Conservation (phyloP, 306 rosid species). For the Vigna mungo region DNA sequence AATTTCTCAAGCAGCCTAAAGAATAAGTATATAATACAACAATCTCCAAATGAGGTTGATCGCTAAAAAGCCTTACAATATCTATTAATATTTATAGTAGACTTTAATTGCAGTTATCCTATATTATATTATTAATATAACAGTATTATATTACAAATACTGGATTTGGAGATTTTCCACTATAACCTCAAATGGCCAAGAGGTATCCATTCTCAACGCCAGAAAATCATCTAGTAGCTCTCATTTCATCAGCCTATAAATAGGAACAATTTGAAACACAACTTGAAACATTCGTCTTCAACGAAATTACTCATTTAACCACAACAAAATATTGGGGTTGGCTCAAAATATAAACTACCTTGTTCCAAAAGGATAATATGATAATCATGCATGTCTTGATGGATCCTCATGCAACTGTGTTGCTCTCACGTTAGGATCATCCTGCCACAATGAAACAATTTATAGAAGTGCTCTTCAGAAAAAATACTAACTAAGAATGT, state of each 20-base stretch:
- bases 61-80: conserved; percentile 44
- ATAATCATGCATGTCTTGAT: conserved; percentile 78
- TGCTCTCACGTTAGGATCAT: conserved; percentile 90
- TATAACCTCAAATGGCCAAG: conserved; percentile 46
- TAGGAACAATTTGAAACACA: conserved; percentile 33
- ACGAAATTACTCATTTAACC: conserved; percentile 18
- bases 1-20: conserved; percentile 54
- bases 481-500: neutral
- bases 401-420: conserved; percentile 91
- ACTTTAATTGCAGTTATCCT: conserved; percentile 49
- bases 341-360: conserved; percentile 44
- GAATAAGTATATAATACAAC: conserved; percentile 61
- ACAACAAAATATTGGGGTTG: conserved; percentile 31
- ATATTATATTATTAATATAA: conserved; percentile 39
- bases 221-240: conserved; percentile 47
- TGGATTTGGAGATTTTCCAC: conserved; percentile 44
- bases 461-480: conserved; percentile 21
- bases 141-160: conserved; percentile 63
- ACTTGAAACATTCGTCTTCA: conserved; percentile 26
- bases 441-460: conserved; percentile 62
- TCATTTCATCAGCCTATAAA: conserved; percentile 50
- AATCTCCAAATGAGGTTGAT: conserved; percentile 55
- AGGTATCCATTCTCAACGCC: conserved; percentile 46
- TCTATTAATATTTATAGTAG: conserved; percentile 51
- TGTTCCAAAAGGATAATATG: conserved; percentile 29